Conservation (phyloP, 2,329 filamentous ascomycete genomes). For the Simplicillium sp. region DNA sequence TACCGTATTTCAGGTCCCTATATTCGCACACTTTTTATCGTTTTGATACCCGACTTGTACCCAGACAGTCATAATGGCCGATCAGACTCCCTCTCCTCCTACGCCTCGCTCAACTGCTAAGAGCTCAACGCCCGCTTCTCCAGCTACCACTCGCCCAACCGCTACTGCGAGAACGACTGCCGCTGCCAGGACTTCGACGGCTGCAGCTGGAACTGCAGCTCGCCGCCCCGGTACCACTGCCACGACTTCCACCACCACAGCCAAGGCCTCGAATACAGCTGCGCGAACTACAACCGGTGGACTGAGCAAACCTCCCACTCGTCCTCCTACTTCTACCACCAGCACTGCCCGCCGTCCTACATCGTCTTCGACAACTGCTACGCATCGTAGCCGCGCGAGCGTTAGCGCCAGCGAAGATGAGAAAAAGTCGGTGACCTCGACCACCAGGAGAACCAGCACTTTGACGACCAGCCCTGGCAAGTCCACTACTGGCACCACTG, state of each 20-base stretch:
- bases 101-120: background rate
- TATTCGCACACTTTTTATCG: no score
- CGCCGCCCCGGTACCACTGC: slow-evolving; percentile 23
- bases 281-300: slow-evolving; percentile 18
- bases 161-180: slow-evolving; percentile 22
- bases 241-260: slow-evolving; percentile 18
- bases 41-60: no score
- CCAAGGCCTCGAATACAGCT: slow-evolving; percentile 20
- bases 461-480: slow-evolving; percentile 28
- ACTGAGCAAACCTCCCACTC: slow-evolving; percentile 38
- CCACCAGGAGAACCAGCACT: slow-evolving; percentile 31
- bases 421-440: slow-evolving; percentile 30
- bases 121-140: background rate
- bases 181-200: slow-evolving; percentile 9
- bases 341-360: slow-evolving; percentile 20
- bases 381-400: slow-evolving; percentile 36
- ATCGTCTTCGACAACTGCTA: slow-evolving; percentile 24
- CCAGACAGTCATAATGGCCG: background rate
- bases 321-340: slow-evolving; percentile 29
- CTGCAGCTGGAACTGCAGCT: slow-evolving; percentile 13
- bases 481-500: slow-evolving; percentile 17
- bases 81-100: background rate
- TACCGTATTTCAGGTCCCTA: no score
- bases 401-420: slow-evolving; percentile 42
- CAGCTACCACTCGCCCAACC: slow-evolving; percentile 8